Percentiles rank a stretch among this genome's conserved stretches.
phyloP scores from a whole-genome alignment of 768 basidiomycete species.

The Terana coerulea region DNA sequence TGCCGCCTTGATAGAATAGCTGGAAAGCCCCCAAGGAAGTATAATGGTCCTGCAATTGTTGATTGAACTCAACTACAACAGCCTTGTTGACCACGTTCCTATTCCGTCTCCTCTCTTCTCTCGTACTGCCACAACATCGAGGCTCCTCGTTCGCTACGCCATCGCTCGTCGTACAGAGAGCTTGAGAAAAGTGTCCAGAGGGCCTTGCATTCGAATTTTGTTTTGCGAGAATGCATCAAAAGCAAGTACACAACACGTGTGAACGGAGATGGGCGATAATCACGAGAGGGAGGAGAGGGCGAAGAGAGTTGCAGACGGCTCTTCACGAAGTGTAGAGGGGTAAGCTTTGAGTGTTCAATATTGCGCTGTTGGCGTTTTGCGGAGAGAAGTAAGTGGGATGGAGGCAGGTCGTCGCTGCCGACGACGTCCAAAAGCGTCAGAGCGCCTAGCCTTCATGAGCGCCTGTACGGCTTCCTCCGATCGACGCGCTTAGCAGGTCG shows the following conservation, averaged over 20 bases:
- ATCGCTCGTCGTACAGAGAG: neutral
- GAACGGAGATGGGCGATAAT: neutral
- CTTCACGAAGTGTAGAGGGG: too few species aligned
- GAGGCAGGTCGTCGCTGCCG: too few species aligned
- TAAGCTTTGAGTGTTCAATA: too few species aligned
- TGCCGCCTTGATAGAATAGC: neutral
- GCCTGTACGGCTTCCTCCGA: too few species aligned
- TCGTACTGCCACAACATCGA: neutral
- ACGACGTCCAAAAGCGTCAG: too few species aligned
- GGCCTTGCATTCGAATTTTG: neutral
- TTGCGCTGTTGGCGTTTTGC: too few species aligned
- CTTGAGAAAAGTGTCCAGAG: neutral
- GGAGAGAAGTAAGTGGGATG: too few species aligned
- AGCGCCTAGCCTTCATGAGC: too few species aligned
- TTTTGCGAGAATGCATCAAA: too few species aligned
- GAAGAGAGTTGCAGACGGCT: too few species aligned
- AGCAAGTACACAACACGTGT: neutral
- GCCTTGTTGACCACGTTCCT: neutral
- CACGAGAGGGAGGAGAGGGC: neutral
- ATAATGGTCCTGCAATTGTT: neutral
- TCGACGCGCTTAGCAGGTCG: too few species aligned
- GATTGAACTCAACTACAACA: constrained; percentile 2
- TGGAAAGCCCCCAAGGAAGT: too few species aligned
- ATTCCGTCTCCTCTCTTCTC: neutral
- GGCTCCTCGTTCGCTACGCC: neutral